Evolutionary conservation across 108 stramenopile genomes (phyloP).

Genomic region (Cyclostephanos invisitatus): DNA sequence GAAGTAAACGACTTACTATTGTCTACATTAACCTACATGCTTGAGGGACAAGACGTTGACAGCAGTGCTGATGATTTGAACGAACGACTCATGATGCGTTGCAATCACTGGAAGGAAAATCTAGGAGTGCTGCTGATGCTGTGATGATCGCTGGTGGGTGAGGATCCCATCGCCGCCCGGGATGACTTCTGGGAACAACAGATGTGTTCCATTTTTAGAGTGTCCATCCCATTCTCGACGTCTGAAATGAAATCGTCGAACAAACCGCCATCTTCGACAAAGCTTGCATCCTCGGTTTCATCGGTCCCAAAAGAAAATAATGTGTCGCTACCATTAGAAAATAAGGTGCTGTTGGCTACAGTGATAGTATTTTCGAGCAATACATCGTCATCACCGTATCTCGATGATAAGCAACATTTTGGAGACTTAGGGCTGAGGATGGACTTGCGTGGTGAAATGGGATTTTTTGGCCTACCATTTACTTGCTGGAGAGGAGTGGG

Average conservation of each 20-base stretch:
- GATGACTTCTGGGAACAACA: constrained; percentile 15
- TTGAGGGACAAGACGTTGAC: not conserved
- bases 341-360: too few relatives aligned
- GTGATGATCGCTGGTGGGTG: not conserved
- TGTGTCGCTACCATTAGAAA: not conserved
- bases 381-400: not conserved
- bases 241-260: constrained; percentile 19
- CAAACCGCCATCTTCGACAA: constrained; percentile 7
- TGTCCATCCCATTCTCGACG: constrained; percentile 25
- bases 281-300: constrained; percentile 21
- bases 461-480: not conserved
- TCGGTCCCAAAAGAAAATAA: not conserved
- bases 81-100: not conserved
- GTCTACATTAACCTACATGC: not conserved
- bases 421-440: not conserved
- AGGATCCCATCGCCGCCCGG: not conserved
- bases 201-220: constrained; percentile 13
- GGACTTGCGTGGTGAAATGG: too few relatives aligned
- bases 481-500: not conserved
- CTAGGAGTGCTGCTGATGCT: not conserved
- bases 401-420: not conserved
- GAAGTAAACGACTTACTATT: too few relatives aligned
- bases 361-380: not conserved
- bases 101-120: not conserved
- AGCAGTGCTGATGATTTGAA: not conserved